Evolutionary conservation across 2,329 filamentous ascomycete genomes (phyloP).

Genomic region (Colletotrichum orchidophilum): DNA sequence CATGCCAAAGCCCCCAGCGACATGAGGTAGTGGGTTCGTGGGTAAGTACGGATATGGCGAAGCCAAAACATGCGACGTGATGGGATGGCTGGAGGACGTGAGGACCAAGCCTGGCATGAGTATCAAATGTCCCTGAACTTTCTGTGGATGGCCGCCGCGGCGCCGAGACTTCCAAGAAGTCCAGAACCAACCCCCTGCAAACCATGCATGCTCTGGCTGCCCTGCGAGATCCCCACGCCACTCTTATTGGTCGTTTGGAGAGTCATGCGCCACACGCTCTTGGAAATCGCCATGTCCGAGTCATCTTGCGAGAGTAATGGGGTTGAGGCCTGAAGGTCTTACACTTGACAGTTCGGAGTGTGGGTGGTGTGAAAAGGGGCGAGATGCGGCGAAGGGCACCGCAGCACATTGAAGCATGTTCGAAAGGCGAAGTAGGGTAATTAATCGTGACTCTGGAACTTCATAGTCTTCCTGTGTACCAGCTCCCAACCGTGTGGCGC

Average conservation of each 20-base stretch:
- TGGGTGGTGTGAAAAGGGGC: neutral
- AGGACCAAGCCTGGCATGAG: neutral
- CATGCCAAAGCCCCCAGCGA: neutral
- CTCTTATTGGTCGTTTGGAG: neutral
- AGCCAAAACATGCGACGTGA: slow-evolving; percentile 9
- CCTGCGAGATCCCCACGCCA: neutral
- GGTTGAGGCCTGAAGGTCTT: neutral
- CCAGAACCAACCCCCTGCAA: slow-evolving; percentile 5
- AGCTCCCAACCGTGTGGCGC: slow-evolving; percentile 10
- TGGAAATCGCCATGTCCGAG: slow-evolving; percentile 3
- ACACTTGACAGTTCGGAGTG: slow-evolving; percentile 18
- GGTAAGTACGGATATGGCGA: neutral
- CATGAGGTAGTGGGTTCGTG: neutral
- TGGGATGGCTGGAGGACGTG: slow-evolving; percentile 7
- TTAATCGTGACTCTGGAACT: neutral
- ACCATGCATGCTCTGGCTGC: slow-evolving; percentile 8
- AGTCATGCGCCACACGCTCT: slow-evolving; percentile 22
- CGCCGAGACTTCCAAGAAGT: neutral
- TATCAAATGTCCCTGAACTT: neutral
- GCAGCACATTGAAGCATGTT: neutral
- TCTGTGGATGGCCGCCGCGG: neutral
- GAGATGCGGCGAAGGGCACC: neutral
- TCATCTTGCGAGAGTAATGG: slow-evolving; percentile 6
- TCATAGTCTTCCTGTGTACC: slow-evolving; percentile 1
- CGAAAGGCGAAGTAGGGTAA: neutral